A percentile compares a stretch with the other conserved stretches of the same genome.
These are phyloP conservation scores for Eucalyptus polyanthemos DNA, from an alignment of 345 rosid species.

Conservation along the genomic window DNA sequence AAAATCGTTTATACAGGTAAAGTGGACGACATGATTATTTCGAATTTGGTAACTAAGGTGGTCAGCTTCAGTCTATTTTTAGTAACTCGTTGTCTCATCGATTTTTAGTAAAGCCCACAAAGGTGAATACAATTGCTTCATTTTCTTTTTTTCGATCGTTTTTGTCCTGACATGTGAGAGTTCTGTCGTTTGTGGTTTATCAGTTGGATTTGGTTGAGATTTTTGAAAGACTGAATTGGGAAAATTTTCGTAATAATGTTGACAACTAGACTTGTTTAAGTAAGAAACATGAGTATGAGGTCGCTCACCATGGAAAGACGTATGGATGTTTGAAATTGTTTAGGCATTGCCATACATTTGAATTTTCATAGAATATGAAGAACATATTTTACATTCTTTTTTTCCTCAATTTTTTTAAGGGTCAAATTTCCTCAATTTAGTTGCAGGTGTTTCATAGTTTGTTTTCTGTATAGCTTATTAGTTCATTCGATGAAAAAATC, in stretches of 20 bases:
- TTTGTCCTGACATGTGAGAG: neutral
- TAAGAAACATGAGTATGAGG: too few species aligned
- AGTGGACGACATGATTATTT: neutral
- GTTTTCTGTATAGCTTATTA: neutral
- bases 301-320: neutral
- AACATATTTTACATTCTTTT: accelerated
- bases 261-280: neutral
- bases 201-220: neutral
- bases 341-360: neutral
- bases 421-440: neutral
- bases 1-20: neutral
- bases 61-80: neutral
- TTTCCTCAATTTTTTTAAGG: neutral
- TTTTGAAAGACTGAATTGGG: neutral
- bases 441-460: neutral
- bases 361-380: neutral
- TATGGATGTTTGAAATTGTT: neutral
- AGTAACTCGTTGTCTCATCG: neutral
- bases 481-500: neutral
- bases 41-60: neutral
- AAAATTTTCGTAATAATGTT: neutral
- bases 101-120: neutral
- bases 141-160: neutral
- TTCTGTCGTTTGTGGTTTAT: neutral
- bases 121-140: neutral